Conservation (phyloP, 495 filamentous ascomycete species). For the Xylaria telfairii region DNA sequence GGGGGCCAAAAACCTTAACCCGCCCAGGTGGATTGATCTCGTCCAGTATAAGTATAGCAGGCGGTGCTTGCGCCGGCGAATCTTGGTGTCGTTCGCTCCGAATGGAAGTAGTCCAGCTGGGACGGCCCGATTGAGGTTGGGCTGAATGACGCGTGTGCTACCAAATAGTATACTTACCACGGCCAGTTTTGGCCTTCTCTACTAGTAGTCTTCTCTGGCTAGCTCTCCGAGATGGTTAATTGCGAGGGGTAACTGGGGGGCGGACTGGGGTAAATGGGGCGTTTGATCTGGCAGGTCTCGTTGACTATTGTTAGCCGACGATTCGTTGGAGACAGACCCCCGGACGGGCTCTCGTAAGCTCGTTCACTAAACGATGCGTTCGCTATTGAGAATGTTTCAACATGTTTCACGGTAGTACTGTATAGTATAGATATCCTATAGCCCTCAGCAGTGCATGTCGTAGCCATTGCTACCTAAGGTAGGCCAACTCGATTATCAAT, state of each 20-base stretch:
- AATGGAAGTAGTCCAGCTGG: neutral
- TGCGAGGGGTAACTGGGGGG: conserved; percentile 22
- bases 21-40: neutral
- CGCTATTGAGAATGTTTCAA: conserved; percentile 21
- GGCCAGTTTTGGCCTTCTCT: neutral
- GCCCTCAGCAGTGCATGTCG: neutral
- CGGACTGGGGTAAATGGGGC: conserved; percentile 2
- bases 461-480: neutral
- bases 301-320: neutral
- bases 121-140: conserved; percentile 19
- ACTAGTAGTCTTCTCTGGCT: neutral
- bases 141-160: neutral
- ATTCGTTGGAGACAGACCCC: conserved; percentile 8
- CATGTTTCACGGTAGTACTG: conserved; percentile 6
- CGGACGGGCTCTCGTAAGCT: neutral
- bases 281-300: conserved; percentile 21
- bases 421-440: neutral
- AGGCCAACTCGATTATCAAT: neutral
- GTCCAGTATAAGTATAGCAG: too few species aligned
- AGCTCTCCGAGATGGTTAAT: conserved; percentile 12
- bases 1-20: neutral
- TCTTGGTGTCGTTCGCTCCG: conserved; percentile 1
- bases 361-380: conserved; percentile 3
- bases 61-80: neutral
- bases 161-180: neutral